phyloP scores from a whole-genome alignment of 2,329 filamentous ascomycete species.

The Verticillium nonalfalfae region DNA sequence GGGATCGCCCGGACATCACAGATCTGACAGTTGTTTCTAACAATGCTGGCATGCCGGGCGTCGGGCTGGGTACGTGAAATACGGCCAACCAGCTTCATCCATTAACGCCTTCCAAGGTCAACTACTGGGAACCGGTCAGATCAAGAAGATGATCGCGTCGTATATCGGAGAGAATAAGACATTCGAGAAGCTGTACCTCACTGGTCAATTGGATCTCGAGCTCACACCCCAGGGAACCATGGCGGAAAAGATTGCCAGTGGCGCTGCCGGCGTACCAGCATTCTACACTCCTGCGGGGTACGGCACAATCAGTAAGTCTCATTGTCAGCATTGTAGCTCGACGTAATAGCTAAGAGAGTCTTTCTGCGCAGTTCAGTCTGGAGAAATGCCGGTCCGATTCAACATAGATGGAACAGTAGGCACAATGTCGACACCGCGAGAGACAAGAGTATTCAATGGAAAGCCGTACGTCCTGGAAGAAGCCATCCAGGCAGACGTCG shows the following conservation, averaged over 20 bases:
- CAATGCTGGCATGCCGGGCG: slow-evolving; percentile 81
- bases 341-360: no score
- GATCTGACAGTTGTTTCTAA: slow-evolving; percentile 87
- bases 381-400: slow-evolving; percentile 79
- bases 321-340: neutral
- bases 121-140: slow-evolving; percentile 73
- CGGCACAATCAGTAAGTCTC: slow-evolving; percentile 55
- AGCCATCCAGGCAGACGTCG: slow-evolving; percentile 83
- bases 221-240: slow-evolving; percentile 88
- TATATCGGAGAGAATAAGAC: slow-evolving; percentile 96
- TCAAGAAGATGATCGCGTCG: slow-evolving; percentile 87
- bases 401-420: slow-evolving; percentile 70
- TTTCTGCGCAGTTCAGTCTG: slow-evolving; percentile 61
- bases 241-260: slow-evolving; percentile 80
- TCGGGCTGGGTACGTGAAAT: slow-evolving; percentile 54
- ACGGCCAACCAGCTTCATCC: no score
- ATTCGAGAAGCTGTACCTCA: slow-evolving; percentile 85
- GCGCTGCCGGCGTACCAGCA: slow-evolving; percentile 83
- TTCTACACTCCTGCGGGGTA: slow-evolving; percentile 89
- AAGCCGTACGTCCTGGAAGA: slow-evolving; percentile 88
- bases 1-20: slow-evolving; percentile 61
- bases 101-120: slow-evolving; percentile 26
- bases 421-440: slow-evolving; percentile 70
- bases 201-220: slow-evolving; percentile 81
- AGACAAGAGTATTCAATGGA: slow-evolving; percentile 86